These are phyloP conservation scores for Leishmania mexicana DNA, from an alignment of 208 protist species.

Conservation along the genomic window DNA sequence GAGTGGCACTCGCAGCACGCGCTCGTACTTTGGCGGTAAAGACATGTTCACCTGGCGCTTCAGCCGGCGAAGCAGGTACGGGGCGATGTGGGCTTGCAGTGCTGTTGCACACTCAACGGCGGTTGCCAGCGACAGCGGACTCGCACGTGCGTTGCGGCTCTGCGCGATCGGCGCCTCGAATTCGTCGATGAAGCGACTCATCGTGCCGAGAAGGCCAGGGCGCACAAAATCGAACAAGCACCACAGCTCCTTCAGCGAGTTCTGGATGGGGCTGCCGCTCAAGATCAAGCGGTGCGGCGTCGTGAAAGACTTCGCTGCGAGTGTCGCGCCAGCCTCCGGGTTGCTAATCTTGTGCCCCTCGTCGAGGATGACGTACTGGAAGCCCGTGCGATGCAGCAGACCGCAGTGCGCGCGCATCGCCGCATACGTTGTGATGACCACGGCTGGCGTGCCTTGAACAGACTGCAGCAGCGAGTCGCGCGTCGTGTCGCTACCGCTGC, in stretches of 20 bases:
- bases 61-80: conserved; percentile 96
- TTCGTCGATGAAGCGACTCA: conserved; percentile 76
- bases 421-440: conserved; percentile 96
- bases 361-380: conserved; percentile 97
- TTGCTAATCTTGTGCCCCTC: conserved; percentile 98
- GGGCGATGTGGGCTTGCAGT: conserved; percentile 93
- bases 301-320: conserved; percentile 94
- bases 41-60: conserved; percentile 94
- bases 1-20: conserved; percentile 96
- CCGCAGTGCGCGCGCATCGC: conserved; percentile 69
- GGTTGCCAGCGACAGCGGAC: conserved; percentile 82
- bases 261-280: conserved; percentile 98
- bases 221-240: conserved; percentile 99
- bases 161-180: conserved; percentile 81
- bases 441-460: conserved; percentile 52
- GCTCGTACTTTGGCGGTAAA: conserved; percentile 96
- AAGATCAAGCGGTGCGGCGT: conserved; percentile 96
- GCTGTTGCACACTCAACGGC: conserved; percentile 95
- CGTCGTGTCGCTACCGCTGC: conserved; percentile 38
- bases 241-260: conserved; percentile 99
- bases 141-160: conserved; percentile 94
- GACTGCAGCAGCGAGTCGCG: conserved; percentile 56
- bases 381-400: conserved; percentile 65
- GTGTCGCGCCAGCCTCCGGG: conserved; percentile 94
- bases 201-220: conserved; percentile 94